Base-by-base conservation (phyloP, 805 yeast species). In the Schizosaccharomyces osmophilus region DNA sequence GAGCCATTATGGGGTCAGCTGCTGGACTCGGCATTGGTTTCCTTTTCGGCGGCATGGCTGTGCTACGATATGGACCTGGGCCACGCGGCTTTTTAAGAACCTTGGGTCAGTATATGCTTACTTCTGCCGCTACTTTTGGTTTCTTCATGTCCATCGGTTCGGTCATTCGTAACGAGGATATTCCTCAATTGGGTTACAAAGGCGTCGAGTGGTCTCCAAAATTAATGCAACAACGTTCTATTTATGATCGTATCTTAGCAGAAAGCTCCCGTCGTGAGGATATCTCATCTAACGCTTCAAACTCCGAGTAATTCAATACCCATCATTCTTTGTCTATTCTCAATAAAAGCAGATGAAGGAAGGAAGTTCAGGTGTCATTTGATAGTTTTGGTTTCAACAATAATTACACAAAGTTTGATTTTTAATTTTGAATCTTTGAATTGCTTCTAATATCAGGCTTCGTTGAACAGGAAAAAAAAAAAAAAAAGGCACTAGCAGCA, bases 31-130 rank as follows among this genome's bases (percentile, higher is more conserved):
- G 94, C 69, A 87, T 90, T 48, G 98, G 98, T 64, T 84, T 90
- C 59, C 75, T 94, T 66, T 93, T 90, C 72, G 98, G 73, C 61
- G 95, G 96, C 29, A 82, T 86, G 69, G 84, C 96, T 63, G 84
- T 94, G 66, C 72, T 87, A 65, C 89, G 88, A 62, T 83, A 85
- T 66, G 99, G 99, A 22, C 93, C 98, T n/a, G 96, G 95, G 15
- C 98, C 99, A 59, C 85, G 87, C 69, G 99, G 99, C 62, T 87
- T 87, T 62, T 85, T 93, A 83, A 83, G 95, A 75, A 90, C 97
- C 1, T 75, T 93, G 69, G 97, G 98, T 62, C 95, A 90, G 74
- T 93, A 89, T 73, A 89, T 93, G 73, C 83, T 85, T 68, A 97
- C 97, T 62, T 87, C 96, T 4, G 96, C 95, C 2, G 96, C 94